These are phyloP conservation scores for Alternaria gaisen DNA, from an alignment of 2,329 filamentous ascomycete genomes.

Conservation along the genomic window DNA sequence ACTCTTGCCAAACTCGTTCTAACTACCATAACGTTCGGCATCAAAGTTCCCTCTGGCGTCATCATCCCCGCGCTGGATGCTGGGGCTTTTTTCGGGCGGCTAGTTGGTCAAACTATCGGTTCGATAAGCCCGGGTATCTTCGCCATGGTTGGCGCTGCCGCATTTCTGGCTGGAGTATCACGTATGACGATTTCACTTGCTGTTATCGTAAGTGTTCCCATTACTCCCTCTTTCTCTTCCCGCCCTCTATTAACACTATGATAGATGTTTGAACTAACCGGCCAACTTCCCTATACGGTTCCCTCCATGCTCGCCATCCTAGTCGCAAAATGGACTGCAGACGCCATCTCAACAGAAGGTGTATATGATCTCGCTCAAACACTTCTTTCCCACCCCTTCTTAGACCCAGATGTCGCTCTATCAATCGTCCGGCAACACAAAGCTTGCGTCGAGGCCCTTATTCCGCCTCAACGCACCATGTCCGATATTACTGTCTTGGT, in stretches of 20 bases:
- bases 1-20: constrained; percentile 64
- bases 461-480: constrained; percentile 65
- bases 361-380: constrained; percentile 69
- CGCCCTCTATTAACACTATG: background rate
- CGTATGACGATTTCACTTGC: constrained; percentile 67
- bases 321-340: constrained; percentile 67
- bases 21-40: constrained; percentile 67
- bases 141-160: constrained; percentile 67
- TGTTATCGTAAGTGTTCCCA: constrained; percentile 55
- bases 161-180: constrained; percentile 66
- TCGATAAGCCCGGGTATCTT: constrained; percentile 65
- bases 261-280: constrained; percentile 66
- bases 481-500: constrained; percentile 63
- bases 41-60: constrained; percentile 68
- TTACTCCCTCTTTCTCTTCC: background rate
- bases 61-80: constrained; percentile 68
- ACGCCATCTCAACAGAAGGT: constrained; percentile 61
- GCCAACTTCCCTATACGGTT: constrained; percentile 65
- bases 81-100: constrained; percentile 66
- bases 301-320: constrained; percentile 69
- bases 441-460: constrained; percentile 56
- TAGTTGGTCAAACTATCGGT: constrained; percentile 58
- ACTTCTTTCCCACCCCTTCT: constrained; percentile 66
- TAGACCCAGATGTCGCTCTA: constrained; percentile 62
- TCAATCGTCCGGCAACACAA: constrained; percentile 52